Evolutionary conservation across 1,284 basidiomycete genomes (phyloP).

Genomic region (Apiotrichum veenhuisii): DNA sequence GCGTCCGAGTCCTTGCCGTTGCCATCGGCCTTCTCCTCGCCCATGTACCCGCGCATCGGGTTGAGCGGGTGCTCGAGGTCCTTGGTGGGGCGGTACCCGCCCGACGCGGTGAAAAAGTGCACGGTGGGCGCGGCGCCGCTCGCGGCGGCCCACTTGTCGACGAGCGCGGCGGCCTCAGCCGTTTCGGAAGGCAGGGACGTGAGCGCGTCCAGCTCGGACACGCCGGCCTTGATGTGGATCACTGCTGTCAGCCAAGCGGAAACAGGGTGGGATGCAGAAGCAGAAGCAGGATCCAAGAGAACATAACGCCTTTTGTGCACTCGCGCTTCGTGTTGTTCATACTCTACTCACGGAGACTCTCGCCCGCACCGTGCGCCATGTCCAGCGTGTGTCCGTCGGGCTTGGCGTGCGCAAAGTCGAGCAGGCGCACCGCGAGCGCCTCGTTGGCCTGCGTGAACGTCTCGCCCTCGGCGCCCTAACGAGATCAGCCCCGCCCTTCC

Average conservation of each 20-base stretch:
- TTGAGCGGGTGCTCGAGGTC: constrained; percentile 40
- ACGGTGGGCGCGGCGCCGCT: constrained; percentile 16
- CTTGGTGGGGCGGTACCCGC: constrained; percentile 23
- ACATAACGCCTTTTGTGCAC: too few species aligned
- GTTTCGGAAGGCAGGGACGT: constrained; percentile 60
- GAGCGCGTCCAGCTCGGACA: constrained; percentile 58
- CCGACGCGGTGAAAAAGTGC: constrained; percentile 22
- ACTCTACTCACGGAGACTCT: constrained; percentile 57
- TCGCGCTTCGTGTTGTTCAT: background rate
- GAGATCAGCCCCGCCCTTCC: background rate
- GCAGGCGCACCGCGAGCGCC: constrained; percentile 59
- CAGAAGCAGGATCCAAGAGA: too few species aligned
- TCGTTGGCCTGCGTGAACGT: constrained; percentile 61
- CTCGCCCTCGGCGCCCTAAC: background rate
- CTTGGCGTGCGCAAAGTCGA: constrained; percentile 52
- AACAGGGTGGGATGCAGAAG: too few species aligned
- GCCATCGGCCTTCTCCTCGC: constrained; percentile 1
- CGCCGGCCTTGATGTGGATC: constrained; percentile 30
- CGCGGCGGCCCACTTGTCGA: constrained; percentile 28
- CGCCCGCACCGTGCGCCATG: constrained; percentile 68
- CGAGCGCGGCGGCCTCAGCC: constrained; percentile 52
- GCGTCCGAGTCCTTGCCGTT: too few species aligned
- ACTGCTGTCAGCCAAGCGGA: constrained; percentile 49
- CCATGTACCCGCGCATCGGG: constrained; percentile 38
- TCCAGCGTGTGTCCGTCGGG: constrained; percentile 56